A percentile compares a stretch with the other conserved stretches of the same genome.
These are phyloP conservation scores for Mortierella antarctica DNA, from an alignment of 192 early-diverging fungal genomes.

Conservation along the genomic window DNA sequence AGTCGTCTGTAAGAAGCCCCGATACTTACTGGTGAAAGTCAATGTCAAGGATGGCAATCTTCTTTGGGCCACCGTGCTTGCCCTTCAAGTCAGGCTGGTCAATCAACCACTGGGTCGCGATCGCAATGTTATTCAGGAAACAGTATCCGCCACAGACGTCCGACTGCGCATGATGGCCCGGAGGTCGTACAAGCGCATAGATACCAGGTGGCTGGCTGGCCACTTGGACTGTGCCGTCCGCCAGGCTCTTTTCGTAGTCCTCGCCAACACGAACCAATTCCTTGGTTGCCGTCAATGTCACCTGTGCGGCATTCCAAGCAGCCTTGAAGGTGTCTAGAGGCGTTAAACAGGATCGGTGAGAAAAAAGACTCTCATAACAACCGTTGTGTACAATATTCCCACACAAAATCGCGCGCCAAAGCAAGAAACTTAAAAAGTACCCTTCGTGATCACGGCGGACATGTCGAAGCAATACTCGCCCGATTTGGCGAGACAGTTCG, in stretches of 20 bases:
- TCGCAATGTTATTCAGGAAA: conserved; percentile 65
- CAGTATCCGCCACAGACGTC: conserved; percentile 68
- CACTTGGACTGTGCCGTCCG: conserved; percentile 20
- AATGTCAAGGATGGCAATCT: conserved; percentile 64
- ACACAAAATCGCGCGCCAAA: neutral
- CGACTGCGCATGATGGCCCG: conserved; percentile 67
- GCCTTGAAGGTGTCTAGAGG: conserved; percentile 69
- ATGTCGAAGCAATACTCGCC: conserved; percentile 66
- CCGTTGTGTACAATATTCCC: neutral
- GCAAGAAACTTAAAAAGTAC: conserved; percentile 15
- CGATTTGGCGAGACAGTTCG: conserved; percentile 40
- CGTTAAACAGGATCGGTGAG: neutral
- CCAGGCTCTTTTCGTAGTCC: conserved; percentile 26
- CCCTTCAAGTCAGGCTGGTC: conserved; percentile 46
- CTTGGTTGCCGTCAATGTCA: conserved; percentile 70
- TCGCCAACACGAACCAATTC: conserved; percentile 56
- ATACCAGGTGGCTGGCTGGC: conserved; percentile 57
- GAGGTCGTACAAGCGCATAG: conserved; percentile 67
- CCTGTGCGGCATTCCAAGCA: conserved; percentile 71
- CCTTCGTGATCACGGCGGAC: conserved; percentile 63
- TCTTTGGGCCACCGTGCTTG: conserved; percentile 45
- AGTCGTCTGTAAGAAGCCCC: neutral
- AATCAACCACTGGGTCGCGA: conserved; percentile 60
- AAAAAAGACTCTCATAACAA: neutral
- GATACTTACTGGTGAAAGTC: conserved; percentile 66